Percentiles rank a stretch among this genome's conserved stretches.
Evolutionary conservation across 345 rosid species (phyloP).

Genomic region (Trapa incisa): DNA sequence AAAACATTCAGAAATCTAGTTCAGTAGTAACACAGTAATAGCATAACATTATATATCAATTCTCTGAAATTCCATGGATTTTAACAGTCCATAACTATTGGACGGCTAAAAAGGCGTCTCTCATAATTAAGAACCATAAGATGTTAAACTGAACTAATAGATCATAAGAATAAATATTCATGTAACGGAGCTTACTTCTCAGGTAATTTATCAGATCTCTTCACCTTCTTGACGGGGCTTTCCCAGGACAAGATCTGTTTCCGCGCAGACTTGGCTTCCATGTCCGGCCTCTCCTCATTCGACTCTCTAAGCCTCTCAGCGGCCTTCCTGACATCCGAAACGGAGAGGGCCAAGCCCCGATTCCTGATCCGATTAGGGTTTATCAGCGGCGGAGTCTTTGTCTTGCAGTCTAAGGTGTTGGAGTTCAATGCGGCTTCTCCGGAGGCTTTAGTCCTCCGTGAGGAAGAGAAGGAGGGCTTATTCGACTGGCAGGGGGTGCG

Average conservation of each 20-base stretch:
- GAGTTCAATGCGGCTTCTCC: conserved; percentile 14
- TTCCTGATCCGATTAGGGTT: conserved; percentile 28
- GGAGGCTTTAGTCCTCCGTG: conserved; percentile 3
- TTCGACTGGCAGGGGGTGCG: conserved; percentile 34
- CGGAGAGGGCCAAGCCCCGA: conserved; percentile 46
- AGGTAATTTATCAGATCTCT: conserved; percentile 18
- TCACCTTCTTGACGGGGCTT: conserved; percentile 11
- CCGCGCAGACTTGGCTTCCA: conserved; percentile 24
- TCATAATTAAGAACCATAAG: no score
- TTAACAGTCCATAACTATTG: no score
- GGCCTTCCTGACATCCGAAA: conserved; percentile 41
- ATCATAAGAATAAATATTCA: background rate
- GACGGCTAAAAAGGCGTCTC: background rate
- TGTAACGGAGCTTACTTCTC: conserved; percentile 24
- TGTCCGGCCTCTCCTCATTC: conserved; percentile 3
- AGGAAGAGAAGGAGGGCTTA: conserved; percentile 17
- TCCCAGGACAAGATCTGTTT: conserved; percentile 28
- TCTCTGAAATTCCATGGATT: no score
- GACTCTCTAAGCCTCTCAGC: conserved; percentile 33
- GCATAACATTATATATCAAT: no score
- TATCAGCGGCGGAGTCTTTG: conserved; percentile 14
- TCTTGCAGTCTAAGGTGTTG: conserved; percentile 44
- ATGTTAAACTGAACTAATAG: background rate
- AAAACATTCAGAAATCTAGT: no score
- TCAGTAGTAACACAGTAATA: no score